Percentiles rank a stretch among this genome's conserved stretches.
Conservation (phyloP, 2,329 filamentous ascomycete species). For the Knoxdaviesia proteae region DNA sequence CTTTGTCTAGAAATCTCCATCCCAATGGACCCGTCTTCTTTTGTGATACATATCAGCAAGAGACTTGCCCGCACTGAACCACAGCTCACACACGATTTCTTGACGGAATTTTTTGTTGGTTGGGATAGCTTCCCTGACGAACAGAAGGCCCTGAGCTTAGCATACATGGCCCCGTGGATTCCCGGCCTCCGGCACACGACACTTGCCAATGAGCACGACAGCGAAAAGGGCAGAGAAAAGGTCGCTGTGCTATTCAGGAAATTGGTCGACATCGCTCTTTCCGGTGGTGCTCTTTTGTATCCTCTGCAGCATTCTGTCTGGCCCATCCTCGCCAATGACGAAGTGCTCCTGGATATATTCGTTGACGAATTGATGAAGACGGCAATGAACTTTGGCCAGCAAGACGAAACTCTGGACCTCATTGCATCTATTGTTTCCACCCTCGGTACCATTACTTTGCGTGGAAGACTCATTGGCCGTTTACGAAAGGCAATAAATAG, state of each 20-base stretch:
- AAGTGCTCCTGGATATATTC: constrained; percentile 44
- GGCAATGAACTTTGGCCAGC: constrained; percentile 33
- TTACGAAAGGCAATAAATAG: constrained; percentile 46
- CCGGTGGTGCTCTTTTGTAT: constrained; percentile 36
- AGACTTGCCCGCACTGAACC: constrained; percentile 41
- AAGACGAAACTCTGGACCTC: constrained; percentile 37
- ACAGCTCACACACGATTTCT: constrained; percentile 45
- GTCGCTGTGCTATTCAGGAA: constrained; percentile 42
- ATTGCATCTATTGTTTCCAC: constrained; percentile 41
- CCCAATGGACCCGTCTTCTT: constrained; percentile 39
- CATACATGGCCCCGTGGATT: constrained; percentile 53
- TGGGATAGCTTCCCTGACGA: constrained; percentile 50
- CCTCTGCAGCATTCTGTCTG: constrained; percentile 45
- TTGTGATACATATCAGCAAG: constrained; percentile 45
- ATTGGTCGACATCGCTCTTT: constrained; percentile 42
- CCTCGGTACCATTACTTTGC: constrained; percentile 42
- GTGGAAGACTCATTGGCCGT: constrained; percentile 43
- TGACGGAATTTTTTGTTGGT: constrained; percentile 54
- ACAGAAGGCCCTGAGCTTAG: constrained; percentile 43
- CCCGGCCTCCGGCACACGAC: constrained; percentile 38
- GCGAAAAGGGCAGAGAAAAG: constrained; percentile 45
- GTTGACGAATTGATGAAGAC: constrained; percentile 45
- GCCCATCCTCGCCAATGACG: constrained; percentile 43
- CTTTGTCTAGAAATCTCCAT: constrained; percentile 32
- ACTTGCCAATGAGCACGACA: constrained; percentile 35